phyloP scores from a whole-genome alignment of 495 filamentous ascomycete genomes.

The Tuber magnatum region DNA sequence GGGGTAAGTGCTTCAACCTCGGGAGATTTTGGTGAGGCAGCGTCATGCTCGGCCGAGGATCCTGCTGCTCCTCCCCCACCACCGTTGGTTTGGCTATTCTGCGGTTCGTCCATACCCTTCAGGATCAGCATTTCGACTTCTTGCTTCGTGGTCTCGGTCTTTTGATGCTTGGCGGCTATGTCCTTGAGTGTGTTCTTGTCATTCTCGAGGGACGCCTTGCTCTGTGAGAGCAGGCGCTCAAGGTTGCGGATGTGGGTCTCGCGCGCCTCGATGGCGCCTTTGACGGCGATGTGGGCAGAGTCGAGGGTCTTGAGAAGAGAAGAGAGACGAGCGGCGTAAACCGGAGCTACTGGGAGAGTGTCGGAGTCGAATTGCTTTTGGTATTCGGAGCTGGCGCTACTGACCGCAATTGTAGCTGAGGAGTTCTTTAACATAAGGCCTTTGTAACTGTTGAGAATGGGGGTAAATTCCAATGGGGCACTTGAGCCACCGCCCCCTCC shows the following conservation, averaged over 20 bases:
- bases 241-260: conserved; percentile 66
- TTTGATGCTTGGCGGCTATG: conserved; percentile 54
- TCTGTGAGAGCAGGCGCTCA: conserved; percentile 70
- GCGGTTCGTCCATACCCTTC: conserved; percentile 57
- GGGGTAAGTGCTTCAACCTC: conserved; percentile 79
- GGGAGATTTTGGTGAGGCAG: conserved; percentile 52
- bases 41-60: conserved; percentile 41
- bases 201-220: conserved; percentile 57
- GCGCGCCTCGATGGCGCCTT: conserved; percentile 82
- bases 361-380: conserved; percentile 65
- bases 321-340: conserved; percentile 83
- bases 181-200: conserved; percentile 60
- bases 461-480: conserved; percentile 65
- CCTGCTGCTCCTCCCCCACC: conserved; percentile 41
- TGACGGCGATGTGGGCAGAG: conserved; percentile 83
- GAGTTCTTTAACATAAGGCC: conserved; percentile 63
- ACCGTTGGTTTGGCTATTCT: conserved; percentile 28
- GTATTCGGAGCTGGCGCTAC: conserved; percentile 69
- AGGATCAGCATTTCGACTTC: conserved; percentile 88
- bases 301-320: conserved; percentile 79
- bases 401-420: conserved; percentile 54
- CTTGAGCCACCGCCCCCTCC: conserved; percentile 52
- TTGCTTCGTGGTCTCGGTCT: conserved; percentile 67
- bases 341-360: conserved; percentile 65
- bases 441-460: conserved; percentile 64